Base-by-base conservation (phyloP, 257 asterid genomes). In the Jaltomata sinuosa region DNA sequence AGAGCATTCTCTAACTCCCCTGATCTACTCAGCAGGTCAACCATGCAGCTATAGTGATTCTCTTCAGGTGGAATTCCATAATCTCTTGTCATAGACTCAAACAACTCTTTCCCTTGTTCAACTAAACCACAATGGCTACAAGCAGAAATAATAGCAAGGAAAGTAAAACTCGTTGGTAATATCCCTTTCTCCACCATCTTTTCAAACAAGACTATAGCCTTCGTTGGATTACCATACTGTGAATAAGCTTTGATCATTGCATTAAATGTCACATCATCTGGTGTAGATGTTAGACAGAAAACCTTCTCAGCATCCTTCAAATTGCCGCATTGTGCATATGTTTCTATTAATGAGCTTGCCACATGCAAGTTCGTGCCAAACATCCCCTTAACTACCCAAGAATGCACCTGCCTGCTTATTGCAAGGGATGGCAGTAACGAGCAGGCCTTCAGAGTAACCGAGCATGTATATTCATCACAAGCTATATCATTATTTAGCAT, bases 41-140 rank as follows among this genome's bases (percentile, higher is more conserved):
- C 89, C 89, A 84, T 80, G 89, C 85, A 84, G 83, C 87, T 72
- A 47, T 87, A 84, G 59, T 87, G 89, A 10, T 74, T 87, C 65
- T 80, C 87, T 67, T 87, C 87, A 9, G 87, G 87, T 22, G 21
- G 22, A 29, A 87, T 80, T 14, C 42, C 7, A 31, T 72, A 84
- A 65, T 84, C 31, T 47, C 31, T 45, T 42, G 65, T 76, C 87
- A 87, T 84, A n/a, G 83, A 84, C 36, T 80, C 78, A 10, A 84
- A 87, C 54, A 84, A 61, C 12, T 74, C 62, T 80, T 81, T 57
- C 36, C 87, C 89, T 57, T 84, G 83, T 49, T 87, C 72, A 87
- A 84, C 85, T 42, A 84, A 80, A 34, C 89, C 89, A 15, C 80
- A 80, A 54, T 87, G 89, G 83, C 85, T 84, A 81, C 83, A 84